Evolutionary conservation across 345 rosid species (phyloP), one percentile per base, ranked within the genome.

Genomic region (Pistacia vera): DNA sequence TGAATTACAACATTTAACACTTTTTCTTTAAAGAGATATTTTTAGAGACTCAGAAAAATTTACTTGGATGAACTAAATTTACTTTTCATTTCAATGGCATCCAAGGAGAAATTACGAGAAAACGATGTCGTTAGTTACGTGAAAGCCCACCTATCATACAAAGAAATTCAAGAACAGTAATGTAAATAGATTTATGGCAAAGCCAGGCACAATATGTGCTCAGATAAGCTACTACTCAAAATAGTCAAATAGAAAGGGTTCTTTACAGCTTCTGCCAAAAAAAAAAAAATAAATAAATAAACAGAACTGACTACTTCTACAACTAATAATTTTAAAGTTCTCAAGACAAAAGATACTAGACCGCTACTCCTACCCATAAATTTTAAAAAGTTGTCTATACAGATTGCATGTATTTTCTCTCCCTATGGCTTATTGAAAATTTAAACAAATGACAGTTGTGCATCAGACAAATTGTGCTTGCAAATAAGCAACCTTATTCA

Each of bases 401-500:
- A 86, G 75, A 79, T 68, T 77, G 46, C 75, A 72, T 58, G 59
- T 76, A 76, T 46, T 59, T 76, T 66, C 65, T 73, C 83, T 77
- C 65, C 77, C 84, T 72, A 68, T 20, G 78, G 80, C 80, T 84
- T 86, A 86, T 84, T 71, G 75, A 76, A 65, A 63, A 76, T 60
- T 57, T 46, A 74, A 81, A 73, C 80, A 82, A 82, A 78, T 80
- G 73, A 63, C 76, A 68, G 70, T 55, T 30, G 22, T 63, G 75
- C 70, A 63, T 66, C 22, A 30, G 75, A 74, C 73, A 74, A 76
- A 66, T 66, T 78, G 71, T 69, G 80, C 83, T 82, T 82, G 76
- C 75, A 77, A 54, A 69, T 75, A 60, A 72, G 82, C 80, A 80
- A 81, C 58, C 78, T 84, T 86, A 86, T 86, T 84, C 70, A 48